Evolutionary conservation across 129 eudicot genomes (phyloP), one percentile per base, ranked within the genome.

Genomic region (Lactuca sativa): DNA sequence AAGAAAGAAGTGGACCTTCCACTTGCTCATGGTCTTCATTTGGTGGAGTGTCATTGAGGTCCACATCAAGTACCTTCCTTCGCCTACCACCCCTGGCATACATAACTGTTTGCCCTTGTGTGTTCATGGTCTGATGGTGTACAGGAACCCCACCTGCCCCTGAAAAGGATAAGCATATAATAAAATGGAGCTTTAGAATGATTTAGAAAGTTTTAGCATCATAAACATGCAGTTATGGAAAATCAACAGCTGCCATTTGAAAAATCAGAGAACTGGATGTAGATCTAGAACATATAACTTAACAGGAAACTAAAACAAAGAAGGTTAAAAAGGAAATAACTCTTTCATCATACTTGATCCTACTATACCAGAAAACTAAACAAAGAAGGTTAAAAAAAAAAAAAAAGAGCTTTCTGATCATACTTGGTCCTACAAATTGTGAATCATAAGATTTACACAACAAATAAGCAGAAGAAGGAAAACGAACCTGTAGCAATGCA

Each of bases 31-130:
- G 18, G n/a, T 37, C 48, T 7, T 62, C 67, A 16, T 2, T 3
- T 16, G 67, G 67, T 37, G 67, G 67, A 4, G 51, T 41, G 21
- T 40, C 52, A 47, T 62, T 62, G n/a, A 62, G 67, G 21, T 62
- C 67, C 8, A 62, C 67, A 4, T 62, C 32, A 62, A 62, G 67
- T 7, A 62, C 7, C 52, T 62, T 62, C 30, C 67, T 37, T 38
- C 65, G 17, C 25, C 67, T 37, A 37, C 52, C 52, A 62, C 67
- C 67, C 33, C 67, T 62, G 2, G 52, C 7, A 16, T 62, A 62
- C 67, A 62, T 62, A 2, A 62, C 8, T n/a, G 67, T 62, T 9
- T 62, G 31, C 33, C 9, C 67, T 21, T 8, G 51, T 10, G 14
- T 62, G 67, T 47, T 38, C 67, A 62, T 62, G 67, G 11, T 62